These are phyloP conservation scores for Clarireedia monteithiana DNA, from an alignment of 2,329 filamentous ascomycete species.

Conservation along the genomic window DNA sequence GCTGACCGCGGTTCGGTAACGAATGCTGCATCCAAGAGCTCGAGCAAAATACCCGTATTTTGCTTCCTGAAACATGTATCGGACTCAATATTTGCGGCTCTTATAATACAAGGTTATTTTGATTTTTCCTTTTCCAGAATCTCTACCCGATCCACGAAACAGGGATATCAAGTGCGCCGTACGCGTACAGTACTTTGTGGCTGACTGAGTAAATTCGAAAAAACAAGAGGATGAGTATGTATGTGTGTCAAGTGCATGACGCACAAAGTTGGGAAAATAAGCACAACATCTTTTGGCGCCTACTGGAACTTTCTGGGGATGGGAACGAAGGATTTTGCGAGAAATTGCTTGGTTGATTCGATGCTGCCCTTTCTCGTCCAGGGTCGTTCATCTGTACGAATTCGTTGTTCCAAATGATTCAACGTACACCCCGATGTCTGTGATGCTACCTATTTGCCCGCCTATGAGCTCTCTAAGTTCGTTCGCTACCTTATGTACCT, in stretches of 20 bases:
- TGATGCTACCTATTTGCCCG: neutral
- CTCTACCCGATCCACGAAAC: neutral
- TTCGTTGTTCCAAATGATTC: neutral
- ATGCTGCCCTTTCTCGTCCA: neutral
- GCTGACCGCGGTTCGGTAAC: slow-evolving; percentile 3
- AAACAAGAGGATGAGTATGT: neutral
- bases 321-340: neutral
- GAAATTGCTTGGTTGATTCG: slow-evolving; percentile 7
- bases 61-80: too few species aligned
- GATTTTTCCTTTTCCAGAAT: neutral
- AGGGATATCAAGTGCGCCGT: neutral
- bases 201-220: slow-evolving; percentile 4
- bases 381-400: neutral
- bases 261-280: neutral
- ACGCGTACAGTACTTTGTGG: neutral
- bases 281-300: slow-evolving; percentile 1
- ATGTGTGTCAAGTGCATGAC: neutral
- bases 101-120: neutral
- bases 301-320: neutral
- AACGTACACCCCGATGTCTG: neutral
- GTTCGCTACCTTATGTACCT: slow-evolving; percentile 3
- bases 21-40: neutral
- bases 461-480: neutral
- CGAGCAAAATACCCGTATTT: too few species aligned
- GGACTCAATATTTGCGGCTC: neutral